Evolutionary conservation across 257 asterid genomes (phyloP), one percentile per base, ranked within the genome.

Genomic region (Przewalskia tangutica): DNA sequence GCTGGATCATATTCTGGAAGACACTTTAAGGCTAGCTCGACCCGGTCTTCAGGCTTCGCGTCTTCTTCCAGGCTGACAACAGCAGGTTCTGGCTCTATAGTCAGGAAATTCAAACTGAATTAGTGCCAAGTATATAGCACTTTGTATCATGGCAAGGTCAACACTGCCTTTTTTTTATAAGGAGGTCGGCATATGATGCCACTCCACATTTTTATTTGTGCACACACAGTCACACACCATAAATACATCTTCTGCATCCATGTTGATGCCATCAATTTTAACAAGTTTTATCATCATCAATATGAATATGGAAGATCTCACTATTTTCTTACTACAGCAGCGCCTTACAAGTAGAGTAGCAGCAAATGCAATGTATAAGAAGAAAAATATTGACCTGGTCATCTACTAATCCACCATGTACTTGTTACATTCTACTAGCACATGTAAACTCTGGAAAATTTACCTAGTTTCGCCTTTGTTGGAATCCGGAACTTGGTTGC

Each of bases 1-100:
- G 88, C 83, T 20, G 97, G 94, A 81, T 94, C 94, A 87, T 94
- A 93, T 75, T 85, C 88, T 53, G 97, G 98, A 87, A 96, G 98
- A 85, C 84, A 81, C 83, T 91, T 89, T 80, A 94, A 80, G 85
- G 98, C 97, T 82, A 95, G 38, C 71, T 92, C 94, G 87, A 96
- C 98, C 83, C 93, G 90, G 81, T 90, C 92, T 85, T 86, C 94
- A 75, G 98, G 92, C 79, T 85, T 89, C 86, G 90, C 94, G 38
- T 89, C 92, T 88, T 94, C 98, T 81, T 91, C 97, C 86, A 96
- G 34, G 27, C 79, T 65, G 85, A 91, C 84, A 62, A 91, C 91
- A 42, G 86, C 91, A 85, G 88, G 58, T 84, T 96, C 98, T 10
- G 89, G 84, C 85, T 96, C 99, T 96, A 91, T 85, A 84, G 60